phyloP scores from a whole-genome alignment of 306 rosid genomes.

The Luffa aegyptiaca region DNA sequence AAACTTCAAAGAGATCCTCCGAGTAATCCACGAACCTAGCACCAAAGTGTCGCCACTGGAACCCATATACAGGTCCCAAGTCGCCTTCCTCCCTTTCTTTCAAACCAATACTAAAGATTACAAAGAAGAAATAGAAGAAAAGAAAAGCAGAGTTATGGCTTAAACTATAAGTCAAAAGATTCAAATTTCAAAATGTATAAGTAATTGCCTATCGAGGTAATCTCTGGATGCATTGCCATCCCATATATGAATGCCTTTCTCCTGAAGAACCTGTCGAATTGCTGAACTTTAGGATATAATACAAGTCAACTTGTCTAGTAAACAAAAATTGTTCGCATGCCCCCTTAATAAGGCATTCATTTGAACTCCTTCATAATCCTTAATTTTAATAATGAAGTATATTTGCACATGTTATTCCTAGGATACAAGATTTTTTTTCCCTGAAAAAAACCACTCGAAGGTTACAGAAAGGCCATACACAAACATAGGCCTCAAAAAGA shows the following conservation, averaged over 20 bases:
- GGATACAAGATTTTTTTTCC: not conserved
- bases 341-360: not conserved
- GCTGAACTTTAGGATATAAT: constrained; percentile 12
- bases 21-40: constrained; percentile 54
- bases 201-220: constrained; percentile 82
- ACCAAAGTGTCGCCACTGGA: constrained; percentile 98
- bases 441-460: not conserved
- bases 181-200: not conserved
- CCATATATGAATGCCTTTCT: constrained; percentile 85
- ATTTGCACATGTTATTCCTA: not conserved
- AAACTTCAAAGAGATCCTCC: not conserved
- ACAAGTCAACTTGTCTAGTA: not conserved
- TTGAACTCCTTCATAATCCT: not conserved
- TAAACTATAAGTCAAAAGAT: constrained; percentile 10
- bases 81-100: constrained; percentile 83
- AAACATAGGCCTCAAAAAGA: not conserved
- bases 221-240: constrained; percentile 95
- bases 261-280: constrained; percentile 69
- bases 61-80: constrained; percentile 96
- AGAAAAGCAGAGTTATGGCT: constrained; percentile 6
- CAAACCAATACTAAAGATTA: constrained; percentile 62
- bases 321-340: not conserved
- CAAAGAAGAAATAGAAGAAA: not conserved
- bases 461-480: not conserved
- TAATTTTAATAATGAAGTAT: not conserved